phyloP scores from a whole-genome alignment of 1,284 basidiomycete genomes.

The Ustilago lituana region DNA sequence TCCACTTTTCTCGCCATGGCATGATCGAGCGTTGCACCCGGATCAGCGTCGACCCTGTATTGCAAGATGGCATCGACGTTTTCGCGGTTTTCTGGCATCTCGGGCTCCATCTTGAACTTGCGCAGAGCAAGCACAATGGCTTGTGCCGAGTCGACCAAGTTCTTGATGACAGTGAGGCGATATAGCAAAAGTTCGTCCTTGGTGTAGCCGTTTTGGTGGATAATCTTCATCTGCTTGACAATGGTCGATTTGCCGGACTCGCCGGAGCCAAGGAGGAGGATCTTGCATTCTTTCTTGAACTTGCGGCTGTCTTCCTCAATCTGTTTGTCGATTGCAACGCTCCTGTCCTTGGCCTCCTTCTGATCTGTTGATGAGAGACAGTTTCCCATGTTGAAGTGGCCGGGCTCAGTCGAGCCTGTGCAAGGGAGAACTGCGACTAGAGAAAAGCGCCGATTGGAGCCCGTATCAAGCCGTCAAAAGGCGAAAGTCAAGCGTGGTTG shows the following conservation, averaged over 20 bases:
- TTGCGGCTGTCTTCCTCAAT: slow-evolving; percentile 72
- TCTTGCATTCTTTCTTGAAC: slow-evolving; percentile 92
- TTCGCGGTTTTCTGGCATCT: slow-evolving; percentile 75
- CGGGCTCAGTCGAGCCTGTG: background rate
- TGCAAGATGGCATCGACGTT: slow-evolving; percentile 73
- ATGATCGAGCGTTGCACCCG: slow-evolving; percentile 67
- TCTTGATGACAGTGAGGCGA: slow-evolving; percentile 75
- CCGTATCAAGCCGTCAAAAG: too few relatives aligned
- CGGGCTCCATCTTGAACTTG: slow-evolving; percentile 86
- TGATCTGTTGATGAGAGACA: slow-evolving; percentile 59
- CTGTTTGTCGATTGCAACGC: slow-evolving; percentile 71
- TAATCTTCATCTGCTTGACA: slow-evolving; percentile 99
- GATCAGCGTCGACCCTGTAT: slow-evolving; percentile 62
- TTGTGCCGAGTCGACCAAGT: slow-evolving; percentile 75
- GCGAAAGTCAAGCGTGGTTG: too few relatives aligned
- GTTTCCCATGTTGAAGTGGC: slow-evolving; percentile 49
- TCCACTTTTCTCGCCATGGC: slow-evolving; percentile 77
- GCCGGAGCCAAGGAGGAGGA: slow-evolving; percentile 83
- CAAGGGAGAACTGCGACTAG: too few relatives aligned
- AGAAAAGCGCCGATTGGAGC: background rate
- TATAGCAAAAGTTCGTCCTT: slow-evolving; percentile 81
- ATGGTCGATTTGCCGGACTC: slow-evolving; percentile 95
- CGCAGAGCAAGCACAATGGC: slow-evolving; percentile 87
- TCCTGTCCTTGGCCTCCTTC: slow-evolving; percentile 60
- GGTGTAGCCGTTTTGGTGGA: slow-evolving; percentile 92